Base-by-base conservation (phyloP, 2,329 filamentous ascomycete species). In the Diplodia mutila region DNA sequence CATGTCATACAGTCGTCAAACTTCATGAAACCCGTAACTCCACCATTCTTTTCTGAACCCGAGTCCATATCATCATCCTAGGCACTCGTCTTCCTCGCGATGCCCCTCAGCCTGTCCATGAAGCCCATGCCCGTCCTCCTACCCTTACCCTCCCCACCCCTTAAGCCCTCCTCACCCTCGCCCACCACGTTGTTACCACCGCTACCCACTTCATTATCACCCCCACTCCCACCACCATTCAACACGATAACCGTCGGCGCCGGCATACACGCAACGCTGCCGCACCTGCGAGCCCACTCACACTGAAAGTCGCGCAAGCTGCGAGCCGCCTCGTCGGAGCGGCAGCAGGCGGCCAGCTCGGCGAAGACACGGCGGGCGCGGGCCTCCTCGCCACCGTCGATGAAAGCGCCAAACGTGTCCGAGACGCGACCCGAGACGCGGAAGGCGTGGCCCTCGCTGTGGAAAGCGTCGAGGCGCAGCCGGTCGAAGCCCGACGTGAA, bases 401-500 rank as follows among this genome's bases (percentile, higher is more conserved):
- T 77, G 87, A 86, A 61, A 21, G 54, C 48, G 48, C 27, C 34
- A 23, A 65, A 54, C 8, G 51, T 42, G 46, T 52, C 46, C 34
- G 23, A 32, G 21, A 59, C 42, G 29, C 48, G 23, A 29, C 59
- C 37, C 7, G 39, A 46, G 63, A 91, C 91, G 89, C 82, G 92
- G 78, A 85, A 85, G 65, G 91, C 89, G 64, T 79, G 92, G 71
- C 92, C 89, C 32, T 61, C 68, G 21, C 69, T 70, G 69, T 78
- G 73, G 63, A 78, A 72, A 59, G 70, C 72, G 68, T 85, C 83
- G 68, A 78, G 81, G 65, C 80, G 80, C 70, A 84, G 82, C n/a
- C 81, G 82, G 75, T 90, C 87, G 61, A 85, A 81, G 0, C 89
- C 76, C 2, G 85, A 78, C 61, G 83, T 78, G 73, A 90, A 89